Conservation (phyloP, 2,329 filamentous ascomycete species). For the Ophiosphaerella narmari region DNA sequence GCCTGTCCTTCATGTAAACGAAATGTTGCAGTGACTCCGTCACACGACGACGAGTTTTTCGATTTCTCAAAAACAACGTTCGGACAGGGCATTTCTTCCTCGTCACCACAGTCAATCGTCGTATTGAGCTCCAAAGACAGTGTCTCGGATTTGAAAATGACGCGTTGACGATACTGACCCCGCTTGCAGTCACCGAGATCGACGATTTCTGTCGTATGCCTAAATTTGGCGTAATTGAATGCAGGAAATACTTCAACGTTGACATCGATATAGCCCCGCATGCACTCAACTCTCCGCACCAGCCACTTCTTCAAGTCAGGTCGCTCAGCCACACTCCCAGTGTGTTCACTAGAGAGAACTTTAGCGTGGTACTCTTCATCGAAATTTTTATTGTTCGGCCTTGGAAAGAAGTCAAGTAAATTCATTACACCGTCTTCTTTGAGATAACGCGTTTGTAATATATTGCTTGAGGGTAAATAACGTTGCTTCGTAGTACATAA, state of each 20-base stretch:
- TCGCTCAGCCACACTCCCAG: conserved; percentile 30
- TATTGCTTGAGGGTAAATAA: conserved; percentile 75
- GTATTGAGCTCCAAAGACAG: conserved; percentile 70
- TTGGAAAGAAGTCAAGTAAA: conserved; percentile 75
- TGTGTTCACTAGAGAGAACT: conserved; percentile 29
- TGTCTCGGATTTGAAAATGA: conserved; percentile 65
- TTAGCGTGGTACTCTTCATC: conserved; percentile 48
- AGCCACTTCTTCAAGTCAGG: conserved; percentile 68
- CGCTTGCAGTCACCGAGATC: conserved; percentile 23
- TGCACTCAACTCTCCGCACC: conserved; percentile 72
- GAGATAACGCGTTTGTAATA: conserved; percentile 77
- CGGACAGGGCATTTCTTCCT: conserved; percentile 55
- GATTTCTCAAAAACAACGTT: conserved; percentile 61
- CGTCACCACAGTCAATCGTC: conserved; percentile 65
- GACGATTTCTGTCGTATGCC: conserved; percentile 64
- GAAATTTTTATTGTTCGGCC: conserved; percentile 62
- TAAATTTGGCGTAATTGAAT: conserved; percentile 65
- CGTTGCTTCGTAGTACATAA: conserved; percentile 74
- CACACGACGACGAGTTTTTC: conserved; percentile 60
- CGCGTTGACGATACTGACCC: conserved; percentile 36
- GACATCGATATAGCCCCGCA: conserved; percentile 68
- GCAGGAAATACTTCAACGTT: conserved; percentile 71
- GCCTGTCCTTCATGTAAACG: conserved; percentile 68
- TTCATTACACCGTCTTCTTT: conserved; percentile 76
- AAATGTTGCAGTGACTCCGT: conserved; percentile 66